These are phyloP conservation scores for Phylloporus rhodoxanthus DNA, from an alignment of 768 basidiomycete genomes.

Conservation along the genomic window DNA sequence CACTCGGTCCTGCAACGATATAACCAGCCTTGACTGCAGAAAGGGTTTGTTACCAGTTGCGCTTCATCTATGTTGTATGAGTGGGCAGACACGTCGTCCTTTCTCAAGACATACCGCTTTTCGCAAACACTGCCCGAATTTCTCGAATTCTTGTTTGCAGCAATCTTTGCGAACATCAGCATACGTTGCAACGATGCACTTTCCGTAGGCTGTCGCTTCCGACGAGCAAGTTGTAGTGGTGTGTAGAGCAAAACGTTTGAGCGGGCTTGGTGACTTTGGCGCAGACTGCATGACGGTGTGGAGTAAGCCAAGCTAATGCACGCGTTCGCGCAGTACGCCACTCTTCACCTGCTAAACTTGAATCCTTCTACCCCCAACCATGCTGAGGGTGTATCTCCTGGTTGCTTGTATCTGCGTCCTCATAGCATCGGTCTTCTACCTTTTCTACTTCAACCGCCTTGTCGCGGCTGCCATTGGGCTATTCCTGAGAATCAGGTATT, in stretches of 20 bases:
- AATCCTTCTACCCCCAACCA: conserved; percentile 19
- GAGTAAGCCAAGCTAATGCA: background rate
- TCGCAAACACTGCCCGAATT: conserved; percentile 78
- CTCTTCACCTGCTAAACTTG: background rate
- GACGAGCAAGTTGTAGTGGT: conserved; percentile 66
- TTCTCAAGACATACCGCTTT: conserved; percentile 54
- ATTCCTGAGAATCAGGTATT: conserved; percentile 63
- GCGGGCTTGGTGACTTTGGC: conserved; percentile 36
- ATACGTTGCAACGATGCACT: conserved; percentile 80
- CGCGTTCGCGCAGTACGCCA: background rate
- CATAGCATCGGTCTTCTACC: conserved; percentile 58
- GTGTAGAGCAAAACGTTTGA: conserved; percentile 63
- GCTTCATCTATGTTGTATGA: conserved; percentile 41
- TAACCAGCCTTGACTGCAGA: background rate
- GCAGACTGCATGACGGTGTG: conserved; percentile 19
- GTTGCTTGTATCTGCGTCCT: conserved; percentile 55
- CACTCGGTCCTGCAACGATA: conserved; percentile 5
- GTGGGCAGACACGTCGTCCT: background rate
- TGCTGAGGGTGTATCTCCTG: conserved; percentile 58
- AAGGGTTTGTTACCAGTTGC: conserved; percentile 46
- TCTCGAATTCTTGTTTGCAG: conserved; percentile 78
- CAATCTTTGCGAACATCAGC: conserved; percentile 78
- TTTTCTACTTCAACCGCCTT: conserved; percentile 90
- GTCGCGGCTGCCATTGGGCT: conserved; percentile 64
- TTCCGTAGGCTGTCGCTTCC: conserved; percentile 77